Conservation (phyloP, 257 asterid species). For the Asclepias syriaca region DNA sequence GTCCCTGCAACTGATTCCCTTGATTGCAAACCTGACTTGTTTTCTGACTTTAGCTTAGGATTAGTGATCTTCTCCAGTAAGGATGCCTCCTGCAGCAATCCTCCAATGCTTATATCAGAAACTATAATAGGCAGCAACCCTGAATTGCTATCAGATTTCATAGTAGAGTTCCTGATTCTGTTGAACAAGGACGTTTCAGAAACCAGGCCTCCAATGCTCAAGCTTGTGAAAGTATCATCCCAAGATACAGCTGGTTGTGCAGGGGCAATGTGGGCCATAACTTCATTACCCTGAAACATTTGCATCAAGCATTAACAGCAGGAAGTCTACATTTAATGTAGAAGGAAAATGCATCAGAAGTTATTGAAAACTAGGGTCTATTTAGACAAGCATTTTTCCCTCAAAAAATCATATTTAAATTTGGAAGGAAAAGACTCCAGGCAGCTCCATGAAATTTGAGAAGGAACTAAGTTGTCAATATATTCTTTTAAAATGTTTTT, state of each 20-base stretch:
- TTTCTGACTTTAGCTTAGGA: slow-evolving; percentile 20
- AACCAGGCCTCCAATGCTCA: slow-evolving; percentile 83
- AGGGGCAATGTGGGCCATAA: slow-evolving; percentile 26
- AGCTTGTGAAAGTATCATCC: slow-evolving; percentile 71
- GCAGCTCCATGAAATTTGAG: neutral
- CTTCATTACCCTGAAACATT: slow-evolving; percentile 44
- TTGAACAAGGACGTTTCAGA: slow-evolving; percentile 74
- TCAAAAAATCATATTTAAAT: too few species aligned
- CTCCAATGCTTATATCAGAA: slow-evolving; percentile 47
- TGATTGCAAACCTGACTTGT: slow-evolving; percentile 27
- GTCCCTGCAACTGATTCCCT: slow-evolving; percentile 10
- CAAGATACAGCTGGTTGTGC: slow-evolving; percentile 35
- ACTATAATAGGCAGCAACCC: slow-evolving; percentile 29
- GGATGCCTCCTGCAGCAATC: slow-evolving; percentile 48
- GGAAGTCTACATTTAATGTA: neutral
- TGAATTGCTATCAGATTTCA: slow-evolving; percentile 36
- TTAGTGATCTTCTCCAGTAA: slow-evolving; percentile 33
- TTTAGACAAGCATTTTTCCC: too few species aligned
- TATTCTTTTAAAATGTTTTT: neutral
- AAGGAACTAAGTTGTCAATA: neutral
- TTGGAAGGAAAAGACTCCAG: too few species aligned
- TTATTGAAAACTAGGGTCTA: neutral
- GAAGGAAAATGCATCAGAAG: neutral
- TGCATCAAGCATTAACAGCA: neutral
- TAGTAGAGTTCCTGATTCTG: slow-evolving; percentile 32